Conservation (phyloP, 2,329 filamentous ascomycete genomes). For the Colletotrichum costaricense region DNA sequence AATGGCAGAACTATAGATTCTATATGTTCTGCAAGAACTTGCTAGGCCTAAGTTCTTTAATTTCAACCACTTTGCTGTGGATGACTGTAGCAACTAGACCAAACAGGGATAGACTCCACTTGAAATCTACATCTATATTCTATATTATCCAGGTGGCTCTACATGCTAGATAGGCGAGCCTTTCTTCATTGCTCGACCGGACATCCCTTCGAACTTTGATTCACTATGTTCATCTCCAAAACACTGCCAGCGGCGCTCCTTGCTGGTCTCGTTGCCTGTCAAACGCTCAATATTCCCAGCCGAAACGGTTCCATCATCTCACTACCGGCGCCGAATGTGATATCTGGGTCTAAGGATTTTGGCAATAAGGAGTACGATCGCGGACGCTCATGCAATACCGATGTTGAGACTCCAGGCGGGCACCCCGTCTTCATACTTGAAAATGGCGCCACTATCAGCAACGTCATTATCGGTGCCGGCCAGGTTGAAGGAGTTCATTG, state of each 20-base stretch:
- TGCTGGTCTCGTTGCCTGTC: constrained; percentile 13
- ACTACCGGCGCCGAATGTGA: constrained; percentile 28
- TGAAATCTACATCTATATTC: too few species aligned
- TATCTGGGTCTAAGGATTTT: constrained; percentile 32
- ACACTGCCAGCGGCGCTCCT: neutral
- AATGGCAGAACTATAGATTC: neutral
- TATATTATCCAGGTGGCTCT: too few species aligned
- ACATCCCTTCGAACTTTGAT: too few species aligned
- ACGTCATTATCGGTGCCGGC: constrained; percentile 63
- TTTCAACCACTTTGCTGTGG: too few species aligned
- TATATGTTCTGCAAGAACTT: too few species aligned
- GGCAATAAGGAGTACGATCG: constrained; percentile 36
- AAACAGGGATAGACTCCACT: too few species aligned
- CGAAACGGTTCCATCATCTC: constrained; percentile 35
- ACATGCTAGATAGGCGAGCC: rapidly evolving
- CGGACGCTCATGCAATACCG: constrained; percentile 30
- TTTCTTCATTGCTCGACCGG: too few species aligned
- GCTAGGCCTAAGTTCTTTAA: too few species aligned
- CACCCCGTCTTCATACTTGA: constrained; percentile 63
- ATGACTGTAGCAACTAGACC: too few species aligned
- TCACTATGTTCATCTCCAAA: neutral
- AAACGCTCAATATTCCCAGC: constrained; percentile 36
- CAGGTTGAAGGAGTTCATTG: constrained; percentile 63
- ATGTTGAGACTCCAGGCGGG: constrained; percentile 35
- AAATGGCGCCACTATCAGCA: constrained; percentile 60